phyloP scores from a whole-genome alignment of 1,284 basidiomycete species.

The Malassezia caprae region DNA sequence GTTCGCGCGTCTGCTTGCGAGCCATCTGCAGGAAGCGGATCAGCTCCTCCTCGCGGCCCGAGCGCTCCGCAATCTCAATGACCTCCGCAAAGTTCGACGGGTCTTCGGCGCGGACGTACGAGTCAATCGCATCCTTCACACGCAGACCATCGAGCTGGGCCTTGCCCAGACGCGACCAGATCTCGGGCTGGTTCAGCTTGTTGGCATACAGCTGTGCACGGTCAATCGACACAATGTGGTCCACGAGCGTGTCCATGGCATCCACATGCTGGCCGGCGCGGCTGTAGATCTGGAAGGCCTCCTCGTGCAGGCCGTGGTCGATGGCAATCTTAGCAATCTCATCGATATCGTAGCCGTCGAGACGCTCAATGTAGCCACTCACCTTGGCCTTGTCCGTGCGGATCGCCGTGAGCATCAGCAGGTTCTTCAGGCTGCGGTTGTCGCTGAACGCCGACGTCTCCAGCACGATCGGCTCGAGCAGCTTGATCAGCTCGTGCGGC shows the following conservation, averaged over 20 bases:
- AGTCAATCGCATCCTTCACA: constrained; percentile 97
- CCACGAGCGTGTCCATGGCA: constrained; percentile 95
- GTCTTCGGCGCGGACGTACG: constrained; percentile 97
- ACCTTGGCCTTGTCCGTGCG: constrained; percentile 98
- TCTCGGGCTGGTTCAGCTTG: constrained; percentile 91
- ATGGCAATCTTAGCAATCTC: constrained; percentile 96
- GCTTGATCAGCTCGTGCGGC: constrained; percentile 90
- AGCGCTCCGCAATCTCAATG: constrained; percentile 88
- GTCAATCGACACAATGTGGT: constrained; percentile 95
- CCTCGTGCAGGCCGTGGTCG: constrained; percentile 89
- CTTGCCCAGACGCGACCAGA: constrained; percentile 94
- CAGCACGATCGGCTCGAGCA: constrained; percentile 96
- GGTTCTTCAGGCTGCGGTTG: constrained; percentile 61
- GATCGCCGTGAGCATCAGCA: constrained; percentile 88
- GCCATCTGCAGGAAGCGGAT: constrained; percentile 98
- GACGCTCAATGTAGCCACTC: constrained; percentile 93
- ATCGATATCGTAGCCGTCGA: constrained; percentile 84
- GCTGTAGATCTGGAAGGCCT: constrained; percentile 60
- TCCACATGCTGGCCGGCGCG: constrained; percentile 50
- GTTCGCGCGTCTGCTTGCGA: constrained; percentile 91
- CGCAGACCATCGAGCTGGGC: constrained; percentile 98
- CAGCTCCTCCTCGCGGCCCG: constrained; percentile 95
- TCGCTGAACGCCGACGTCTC: constrained; percentile 96
- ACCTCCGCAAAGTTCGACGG: constrained; percentile 91
- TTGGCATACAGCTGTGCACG: constrained; percentile 90